Conservation (phyloP, 2,329 filamentous ascomycete species). For the Stromatinia cepivora region DNA sequence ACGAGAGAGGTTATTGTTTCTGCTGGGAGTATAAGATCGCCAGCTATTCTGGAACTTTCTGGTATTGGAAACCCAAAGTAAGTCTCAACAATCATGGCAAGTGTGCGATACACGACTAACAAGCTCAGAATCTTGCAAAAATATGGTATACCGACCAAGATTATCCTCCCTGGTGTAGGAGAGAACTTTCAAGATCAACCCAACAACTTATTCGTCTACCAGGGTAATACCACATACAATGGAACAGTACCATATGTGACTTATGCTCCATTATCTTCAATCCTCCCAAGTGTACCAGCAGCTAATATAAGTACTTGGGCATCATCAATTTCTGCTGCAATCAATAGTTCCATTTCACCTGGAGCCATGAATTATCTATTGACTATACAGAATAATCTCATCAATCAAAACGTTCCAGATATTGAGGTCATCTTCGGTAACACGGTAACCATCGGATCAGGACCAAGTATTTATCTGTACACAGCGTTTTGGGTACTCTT, state of each 20-base stretch:
- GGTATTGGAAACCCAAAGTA: conserved; percentile 38
- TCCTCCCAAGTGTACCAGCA: conserved; percentile 26
- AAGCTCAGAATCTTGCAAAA: conserved; percentile 26
- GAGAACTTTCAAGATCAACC: conserved; percentile 38
- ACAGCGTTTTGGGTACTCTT: conserved; percentile 46
- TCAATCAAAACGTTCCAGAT: conserved; percentile 49
- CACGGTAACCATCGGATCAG: conserved; percentile 9
- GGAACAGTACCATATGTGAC: conserved; percentile 27
- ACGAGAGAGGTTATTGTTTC: conserved; percentile 40
- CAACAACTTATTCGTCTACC: conserved; percentile 23
- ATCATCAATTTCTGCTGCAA: conserved; percentile 28
- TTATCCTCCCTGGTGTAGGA: conserved; percentile 31
- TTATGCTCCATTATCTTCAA: conserved; percentile 27
- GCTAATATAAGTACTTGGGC: conserved; percentile 8
- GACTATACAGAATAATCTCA: conserved; percentile 49
- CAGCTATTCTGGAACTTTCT: conserved; percentile 43
- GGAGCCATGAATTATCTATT: conserved; percentile 46
- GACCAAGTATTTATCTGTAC: conserved; percentile 38
- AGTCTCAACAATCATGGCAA: background rate
- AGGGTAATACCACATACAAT: conserved; percentile 29
- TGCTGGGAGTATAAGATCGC: conserved; percentile 37
- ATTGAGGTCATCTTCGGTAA: conserved; percentile 48
- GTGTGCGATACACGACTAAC: background rate
- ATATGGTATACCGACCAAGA: conserved; percentile 23
- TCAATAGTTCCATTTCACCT: conserved; percentile 37